phyloP scores from a whole-genome alignment of 2,329 filamentous ascomycete genomes.

The Rhinocladiella similis region DNA sequence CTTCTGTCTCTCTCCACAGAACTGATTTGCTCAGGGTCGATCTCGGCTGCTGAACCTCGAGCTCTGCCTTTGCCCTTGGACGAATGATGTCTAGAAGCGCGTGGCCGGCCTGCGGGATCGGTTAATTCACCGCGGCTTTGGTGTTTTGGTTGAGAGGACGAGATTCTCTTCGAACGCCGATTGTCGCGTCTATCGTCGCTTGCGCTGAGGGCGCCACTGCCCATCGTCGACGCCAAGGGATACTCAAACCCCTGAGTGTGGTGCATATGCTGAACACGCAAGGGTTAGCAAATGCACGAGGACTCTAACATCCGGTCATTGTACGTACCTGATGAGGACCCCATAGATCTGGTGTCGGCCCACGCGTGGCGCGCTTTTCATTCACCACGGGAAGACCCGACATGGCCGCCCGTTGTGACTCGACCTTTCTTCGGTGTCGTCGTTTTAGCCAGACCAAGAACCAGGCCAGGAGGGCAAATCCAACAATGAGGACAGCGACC shows the following conservation, averaged over 20 bases:
- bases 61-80: conserved; percentile 21
- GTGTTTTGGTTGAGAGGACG: conserved; percentile 5
- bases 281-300: neutral
- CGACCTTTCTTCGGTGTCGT: conserved; percentile 65
- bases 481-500: conserved; percentile 71
- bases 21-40: conserved; percentile 6
- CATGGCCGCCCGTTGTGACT: conserved; percentile 52
- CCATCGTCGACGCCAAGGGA: conserved; percentile 4
- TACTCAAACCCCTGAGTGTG: conserved; percentile 28
- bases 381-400: conserved; percentile 25
- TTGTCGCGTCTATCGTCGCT: conserved; percentile 7
- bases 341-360: conserved; percentile 34
- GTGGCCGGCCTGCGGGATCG: conserved; percentile 4
- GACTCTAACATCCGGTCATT: neutral
- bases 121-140: conserved; percentile 11
- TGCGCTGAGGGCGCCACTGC: conserved; percentile 7
- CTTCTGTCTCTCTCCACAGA: conserved; percentile 28
- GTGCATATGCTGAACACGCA: conserved; percentile 25
- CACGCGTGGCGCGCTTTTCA: conserved; percentile 34
- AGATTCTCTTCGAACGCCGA: conserved; percentile 10
- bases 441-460: conserved; percentile 70
- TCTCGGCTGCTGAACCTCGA: conserved; percentile 1
- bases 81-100: conserved; percentile 12
- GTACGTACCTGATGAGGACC: conserved; percentile 35
- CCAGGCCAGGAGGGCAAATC: conserved; percentile 66